phyloP scores from a whole-genome alignment of 2,329 filamentous ascomycete genomes.

The Ophiostoma angusticollis region DNA sequence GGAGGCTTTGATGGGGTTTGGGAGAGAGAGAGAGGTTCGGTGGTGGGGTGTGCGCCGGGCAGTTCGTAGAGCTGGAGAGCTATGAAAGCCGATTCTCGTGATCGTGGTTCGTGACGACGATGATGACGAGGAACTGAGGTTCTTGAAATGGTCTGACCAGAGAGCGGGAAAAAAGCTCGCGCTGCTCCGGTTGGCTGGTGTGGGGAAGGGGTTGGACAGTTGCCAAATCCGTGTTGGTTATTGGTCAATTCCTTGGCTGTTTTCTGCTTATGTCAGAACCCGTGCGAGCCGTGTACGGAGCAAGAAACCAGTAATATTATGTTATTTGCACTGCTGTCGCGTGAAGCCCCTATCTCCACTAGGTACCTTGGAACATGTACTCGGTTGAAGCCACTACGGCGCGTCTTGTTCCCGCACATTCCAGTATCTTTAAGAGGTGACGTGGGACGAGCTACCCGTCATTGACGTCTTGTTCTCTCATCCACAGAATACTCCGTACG shows the following conservation, averaged over 20 bases:
- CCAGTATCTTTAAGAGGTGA: too few species aligned
- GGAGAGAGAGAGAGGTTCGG: constrained; percentile 5
- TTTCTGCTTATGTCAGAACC: constrained; percentile 10
- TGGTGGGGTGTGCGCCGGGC: not conserved
- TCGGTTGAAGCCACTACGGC: too few species aligned
- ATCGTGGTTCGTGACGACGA: not conserved
- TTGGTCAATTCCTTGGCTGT: constrained; percentile 12
- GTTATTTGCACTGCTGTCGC: too few species aligned
- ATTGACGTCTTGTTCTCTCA: too few species aligned
- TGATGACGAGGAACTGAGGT: not conserved
- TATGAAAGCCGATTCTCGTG: not conserved
- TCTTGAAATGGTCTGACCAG: constrained; percentile 12
- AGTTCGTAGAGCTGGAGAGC: not conserved
- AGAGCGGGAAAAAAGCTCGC: constrained; percentile 11
- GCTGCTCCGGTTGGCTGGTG: not conserved
- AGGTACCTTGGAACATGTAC: too few species aligned
- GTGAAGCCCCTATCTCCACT: too few species aligned
- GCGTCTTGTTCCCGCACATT: too few species aligned
- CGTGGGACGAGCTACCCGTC: too few species aligned
- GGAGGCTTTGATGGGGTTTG: constrained; percentile 18
- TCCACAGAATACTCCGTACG: too few species aligned
- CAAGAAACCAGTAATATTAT: too few species aligned
- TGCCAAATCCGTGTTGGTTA: constrained; percentile 7
- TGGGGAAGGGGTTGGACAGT: constrained; percentile 6
- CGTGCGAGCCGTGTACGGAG: not conserved